Evolutionary conservation across 192 early-diverging fungal genomes (phyloP).

Genomic region (Diversispora eburnea): DNA sequence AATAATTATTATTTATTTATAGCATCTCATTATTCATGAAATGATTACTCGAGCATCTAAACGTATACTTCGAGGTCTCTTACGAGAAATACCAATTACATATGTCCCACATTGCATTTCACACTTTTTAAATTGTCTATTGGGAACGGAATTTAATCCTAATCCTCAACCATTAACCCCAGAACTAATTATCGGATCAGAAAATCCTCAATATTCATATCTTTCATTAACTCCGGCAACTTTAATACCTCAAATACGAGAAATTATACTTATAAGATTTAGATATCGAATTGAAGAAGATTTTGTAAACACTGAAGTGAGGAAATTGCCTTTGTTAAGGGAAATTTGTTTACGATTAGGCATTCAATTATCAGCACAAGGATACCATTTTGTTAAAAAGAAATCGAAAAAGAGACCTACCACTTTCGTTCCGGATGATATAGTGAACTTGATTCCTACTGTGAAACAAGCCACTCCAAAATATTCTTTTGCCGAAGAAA

Average conservation of each 20-base stretch:
- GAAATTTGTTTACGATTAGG: constrained; percentile 82
- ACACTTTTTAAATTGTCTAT: constrained; percentile 78
- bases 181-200: constrained; percentile 31
- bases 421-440: constrained; percentile 62
- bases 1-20: constrained; percentile 15
- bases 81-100: constrained; percentile 56
- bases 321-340: constrained; percentile 69
- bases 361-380: constrained; percentile 75
- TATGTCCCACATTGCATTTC: constrained; percentile 64
- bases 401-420: constrained; percentile 48
- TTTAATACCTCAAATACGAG: constrained; percentile 56
- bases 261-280: constrained; percentile 71
- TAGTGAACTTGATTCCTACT: constrained; percentile 68
- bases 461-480: constrained; percentile 66
- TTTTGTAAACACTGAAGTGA: constrained; percentile 48
- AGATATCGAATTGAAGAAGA: constrained; percentile 61
- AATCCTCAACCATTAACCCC: constrained; percentile 50
- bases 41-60: constrained; percentile 87
- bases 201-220: constrained; percentile 38
- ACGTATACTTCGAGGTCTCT: constrained; percentile 69
- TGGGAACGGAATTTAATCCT: constrained; percentile 58
- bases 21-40: constrained; percentile 74
- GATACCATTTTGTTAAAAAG: constrained; percentile 66
- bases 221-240: constrained; percentile 58
- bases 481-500: constrained; percentile 81